phyloP scores from a whole-genome alignment of 1,284 basidiomycete genomes.

The Pholiota adiposa region DNA sequence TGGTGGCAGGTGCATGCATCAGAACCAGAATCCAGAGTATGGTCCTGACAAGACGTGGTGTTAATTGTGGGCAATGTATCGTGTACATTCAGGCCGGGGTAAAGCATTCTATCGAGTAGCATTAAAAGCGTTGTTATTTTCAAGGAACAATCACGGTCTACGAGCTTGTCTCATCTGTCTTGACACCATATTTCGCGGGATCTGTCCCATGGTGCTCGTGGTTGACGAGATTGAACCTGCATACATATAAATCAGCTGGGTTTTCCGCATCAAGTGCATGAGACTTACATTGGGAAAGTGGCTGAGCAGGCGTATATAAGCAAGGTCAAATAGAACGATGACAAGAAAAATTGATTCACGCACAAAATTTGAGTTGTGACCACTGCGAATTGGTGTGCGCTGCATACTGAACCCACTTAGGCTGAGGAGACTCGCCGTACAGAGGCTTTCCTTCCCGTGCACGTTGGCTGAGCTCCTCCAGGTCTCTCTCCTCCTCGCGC shows the following conservation, averaged over 20 bases:
- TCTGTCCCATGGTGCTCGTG: conserved; percentile 89
- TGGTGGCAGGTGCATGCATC: no score
- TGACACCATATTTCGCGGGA: conserved; percentile 75
- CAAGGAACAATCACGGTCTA: conserved; percentile 13
- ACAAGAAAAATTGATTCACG: conserved; percentile 38
- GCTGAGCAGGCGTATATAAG: conserved; percentile 40
- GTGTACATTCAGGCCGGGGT: not conserved
- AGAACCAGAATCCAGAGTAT: no score
- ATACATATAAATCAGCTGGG: conserved; percentile 14
- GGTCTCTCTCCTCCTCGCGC: conserved; percentile 77
- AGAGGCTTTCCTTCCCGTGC: conserved; percentile 79
- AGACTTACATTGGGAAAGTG: conserved; percentile 68
- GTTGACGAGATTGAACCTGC: conserved; percentile 91
- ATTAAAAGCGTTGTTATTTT: conserved; percentile 1
- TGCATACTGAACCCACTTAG: conserved; percentile 86
- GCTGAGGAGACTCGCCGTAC: conserved; percentile 84
- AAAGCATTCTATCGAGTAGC: not conserved
- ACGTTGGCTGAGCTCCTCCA: conserved; percentile 75
- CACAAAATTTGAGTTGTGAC: conserved; percentile 90
- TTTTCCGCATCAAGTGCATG: conserved; percentile 3
- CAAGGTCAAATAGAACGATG: conserved; percentile 13
- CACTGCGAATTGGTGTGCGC: conserved; percentile 93
- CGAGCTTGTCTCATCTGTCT: conserved; percentile 28
- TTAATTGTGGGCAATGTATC: no score
- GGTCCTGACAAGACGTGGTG: no score